These are phyloP conservation scores for Xylaria hypoxylon DNA, from an alignment of 2,329 filamentous ascomycete genomes.

Conservation along the genomic window DNA sequence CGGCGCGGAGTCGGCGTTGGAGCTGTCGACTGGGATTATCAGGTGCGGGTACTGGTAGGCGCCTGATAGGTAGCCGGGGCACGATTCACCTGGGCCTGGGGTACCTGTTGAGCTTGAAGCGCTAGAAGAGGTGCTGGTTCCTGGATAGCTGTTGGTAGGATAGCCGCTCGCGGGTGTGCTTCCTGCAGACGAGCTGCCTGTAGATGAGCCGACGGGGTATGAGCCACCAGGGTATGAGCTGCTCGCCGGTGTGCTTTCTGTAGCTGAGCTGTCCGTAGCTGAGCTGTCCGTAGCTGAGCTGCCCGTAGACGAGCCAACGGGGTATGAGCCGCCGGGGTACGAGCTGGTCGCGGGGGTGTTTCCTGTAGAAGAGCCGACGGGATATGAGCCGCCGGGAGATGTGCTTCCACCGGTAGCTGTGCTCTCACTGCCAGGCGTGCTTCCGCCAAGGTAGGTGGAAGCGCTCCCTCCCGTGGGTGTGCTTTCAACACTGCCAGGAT, in stretches of 20 bases:
- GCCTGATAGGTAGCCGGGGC: conserved; percentile 42
- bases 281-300: not conserved
- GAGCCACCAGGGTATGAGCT: not conserved
- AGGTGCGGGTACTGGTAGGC: conserved; percentile 70
- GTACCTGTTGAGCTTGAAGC: not conserved
- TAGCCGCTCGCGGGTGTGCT: too few species aligned
- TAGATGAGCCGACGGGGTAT: not conserved
- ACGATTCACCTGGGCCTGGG: conserved; percentile 54
- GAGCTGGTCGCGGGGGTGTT: not conserved
- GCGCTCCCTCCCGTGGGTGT: too few species aligned
- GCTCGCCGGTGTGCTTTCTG: too few species aligned
- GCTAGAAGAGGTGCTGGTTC: conserved; percentile 1
- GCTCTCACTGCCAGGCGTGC: not conserved
- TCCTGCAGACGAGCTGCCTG: not conserved
- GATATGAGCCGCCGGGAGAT: not conserved
- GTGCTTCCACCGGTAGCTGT: not conserved
- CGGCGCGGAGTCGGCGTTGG: conserved; percentile 59
- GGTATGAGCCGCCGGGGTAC: not conserved
- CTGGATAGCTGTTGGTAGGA: not conserved
- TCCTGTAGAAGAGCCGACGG: not conserved
- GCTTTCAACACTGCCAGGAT: too few species aligned
- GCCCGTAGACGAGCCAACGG: not conserved
- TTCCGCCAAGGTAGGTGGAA: not conserved
- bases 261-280: too few species aligned
- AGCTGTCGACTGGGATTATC: conserved; percentile 69